Evolutionary conservation across 2,329 filamentous ascomycete species (phyloP), one percentile per base, ranked within the genome.

Genomic region (Thelonectria olida): DNA sequence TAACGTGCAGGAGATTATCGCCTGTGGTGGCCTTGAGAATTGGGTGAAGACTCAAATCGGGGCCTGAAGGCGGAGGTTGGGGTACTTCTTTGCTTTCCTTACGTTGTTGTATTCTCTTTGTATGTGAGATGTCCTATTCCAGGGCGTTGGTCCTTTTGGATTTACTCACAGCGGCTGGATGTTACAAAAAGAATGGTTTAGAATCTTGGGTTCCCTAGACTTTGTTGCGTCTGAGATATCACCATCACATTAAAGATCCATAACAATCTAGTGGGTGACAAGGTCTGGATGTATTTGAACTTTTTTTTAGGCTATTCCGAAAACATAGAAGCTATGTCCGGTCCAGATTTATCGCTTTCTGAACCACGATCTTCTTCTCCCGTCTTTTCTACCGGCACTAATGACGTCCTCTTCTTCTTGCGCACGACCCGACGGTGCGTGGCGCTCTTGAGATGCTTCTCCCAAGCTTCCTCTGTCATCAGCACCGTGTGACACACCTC

Each of bases 1-100:
- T 0, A 96, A 94, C 73, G 90, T 97, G 59, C 93, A 97, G 76
- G 91, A 91, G 72, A 92, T 94, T 63, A 91, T 93, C 71, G 90
- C 90, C 0, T 77, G 84, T 53, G 92, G 92, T 5, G 92, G 93
- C 0, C 73, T 96, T 61, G 91, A 94, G 81, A 89, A 88, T 64
- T 96, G 92, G 92, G 90, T 95, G 12, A 90, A 90, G 82, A 82
- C 84, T 58, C 83, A 91, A 76, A 90, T 92, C 42, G 13, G 19
- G 12, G 58, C 48, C 12, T 49, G n/a, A n/a, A n/a, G n/a, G n/a
- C n/a, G n/a, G n/a, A n/a, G n/a, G n/a, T n/a, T n/a, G n/a, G n/a
- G n/a, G n/a, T n/a, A n/a, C n/a, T n/a, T n/a, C n/a, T n/a, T n/a
- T n/a, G n/a, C n/a, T n/a, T 34, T 15, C 31, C 12, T 34, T 6